phyloP scores from a whole-genome alignment of 345 rosid genomes.

The Conringia planisiliqua region DNA sequence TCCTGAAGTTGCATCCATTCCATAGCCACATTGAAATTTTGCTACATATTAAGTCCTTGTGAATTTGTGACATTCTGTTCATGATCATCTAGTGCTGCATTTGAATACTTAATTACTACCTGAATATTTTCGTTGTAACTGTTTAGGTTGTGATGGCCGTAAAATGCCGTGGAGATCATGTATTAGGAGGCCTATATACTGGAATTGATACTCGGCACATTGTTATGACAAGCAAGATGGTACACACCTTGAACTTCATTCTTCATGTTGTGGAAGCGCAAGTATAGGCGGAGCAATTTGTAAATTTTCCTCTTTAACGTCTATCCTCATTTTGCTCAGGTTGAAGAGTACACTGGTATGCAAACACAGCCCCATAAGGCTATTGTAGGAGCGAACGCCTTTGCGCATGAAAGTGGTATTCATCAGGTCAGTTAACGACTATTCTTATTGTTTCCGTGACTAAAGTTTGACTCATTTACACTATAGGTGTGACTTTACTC shows the following conservation, averaged over 20 bases:
- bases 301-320: background rate
- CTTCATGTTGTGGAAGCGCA: background rate
- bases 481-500: background rate
- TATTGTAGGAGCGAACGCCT: conserved; percentile 93
- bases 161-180: conserved; percentile 75
- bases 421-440: conserved; percentile 60
- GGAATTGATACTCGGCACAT: conserved; percentile 78
- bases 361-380: conserved; percentile 92
- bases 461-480: background rate
- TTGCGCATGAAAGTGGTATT: conserved; percentile 91
- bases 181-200: conserved; percentile 67
- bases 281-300: background rate
- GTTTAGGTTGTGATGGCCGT: conserved; percentile 82
- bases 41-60: background rate
- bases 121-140: background rate
- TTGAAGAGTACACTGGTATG: conserved; percentile 85
- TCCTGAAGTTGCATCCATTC: background rate
- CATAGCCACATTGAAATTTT: background rate
- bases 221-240: conserved; percentile 93
- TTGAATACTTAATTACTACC: background rate
- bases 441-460: background rate
- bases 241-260: conserved; percentile 20
- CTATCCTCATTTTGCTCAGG: conserved; percentile 36
- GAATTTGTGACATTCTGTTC: background rate
- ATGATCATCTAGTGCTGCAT: background rate